Evolutionary conservation across 176 grass and related monocot species (phyloP).

Genomic region (Microstegium vimineum): DNA sequence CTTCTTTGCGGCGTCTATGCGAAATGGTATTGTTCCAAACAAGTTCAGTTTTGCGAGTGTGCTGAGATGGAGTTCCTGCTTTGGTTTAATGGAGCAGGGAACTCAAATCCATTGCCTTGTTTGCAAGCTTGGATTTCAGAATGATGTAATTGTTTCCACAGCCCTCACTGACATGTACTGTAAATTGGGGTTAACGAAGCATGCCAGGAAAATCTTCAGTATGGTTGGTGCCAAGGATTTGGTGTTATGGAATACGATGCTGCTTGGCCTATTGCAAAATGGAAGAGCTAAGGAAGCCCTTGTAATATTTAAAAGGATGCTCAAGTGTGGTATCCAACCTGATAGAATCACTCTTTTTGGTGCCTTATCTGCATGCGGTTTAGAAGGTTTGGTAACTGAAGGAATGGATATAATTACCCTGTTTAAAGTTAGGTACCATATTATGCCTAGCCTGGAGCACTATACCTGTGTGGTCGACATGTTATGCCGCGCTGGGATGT

Average conservation of each 20-base stretch:
- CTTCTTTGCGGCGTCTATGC: constrained; percentile 53
- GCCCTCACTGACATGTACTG: constrained; percentile 80
- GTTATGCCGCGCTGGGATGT: constrained; percentile 61
- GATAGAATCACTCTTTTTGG: constrained; percentile 84
- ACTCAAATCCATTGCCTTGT: constrained; percentile 68
- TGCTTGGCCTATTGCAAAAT: constrained; percentile 69
- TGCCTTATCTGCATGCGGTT: constrained; percentile 64
- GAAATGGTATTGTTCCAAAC: constrained; percentile 58
- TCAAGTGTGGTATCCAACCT: constrained; percentile 38
- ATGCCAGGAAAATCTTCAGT: constrained; percentile 48
- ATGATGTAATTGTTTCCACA: constrained; percentile 58
- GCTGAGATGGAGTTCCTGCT: constrained; percentile 66
- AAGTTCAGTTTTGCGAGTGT: constrained; percentile 75
- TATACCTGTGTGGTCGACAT: constrained; percentile 56
- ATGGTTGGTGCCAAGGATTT: constrained; percentile 50
- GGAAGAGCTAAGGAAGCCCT: constrained; percentile 77
- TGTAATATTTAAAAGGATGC: constrained; percentile 49
- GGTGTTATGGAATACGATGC: constrained; percentile 78
- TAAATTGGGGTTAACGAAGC: constrained; percentile 65
- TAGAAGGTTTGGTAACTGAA: constrained; percentile 47
- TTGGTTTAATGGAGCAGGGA: constrained; percentile 57
- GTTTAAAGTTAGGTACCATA: constrained; percentile 63
- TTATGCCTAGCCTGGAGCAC: constrained; percentile 50
- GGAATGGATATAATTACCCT: constrained; percentile 45
- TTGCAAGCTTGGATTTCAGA: constrained; percentile 68